Percentiles rank a stretch among this genome's conserved stretches.
Evolutionary conservation across 306 rosid species (phyloP).

Genomic region (Vicia sativa): DNA sequence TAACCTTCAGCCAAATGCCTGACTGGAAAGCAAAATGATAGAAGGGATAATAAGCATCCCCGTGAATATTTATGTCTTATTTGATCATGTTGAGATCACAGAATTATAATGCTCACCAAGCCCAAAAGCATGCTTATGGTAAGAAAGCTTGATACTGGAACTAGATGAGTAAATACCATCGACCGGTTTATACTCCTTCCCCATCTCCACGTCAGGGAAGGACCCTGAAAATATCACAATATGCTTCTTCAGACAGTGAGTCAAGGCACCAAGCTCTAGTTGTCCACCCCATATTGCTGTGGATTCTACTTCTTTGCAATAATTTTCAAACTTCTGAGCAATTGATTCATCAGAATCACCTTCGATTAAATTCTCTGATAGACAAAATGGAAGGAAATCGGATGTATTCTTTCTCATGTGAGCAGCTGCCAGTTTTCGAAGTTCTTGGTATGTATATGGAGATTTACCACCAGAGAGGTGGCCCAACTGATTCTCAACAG

Average conservation of each 20-base stretch:
- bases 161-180: slow-evolving; percentile 38
- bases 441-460: slow-evolving; percentile 71
- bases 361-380: slow-evolving; percentile 61
- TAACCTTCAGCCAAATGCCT: slow-evolving; percentile 40
- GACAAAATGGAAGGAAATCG: slow-evolving; percentile 78
- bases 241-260: slow-evolving; percentile 78
- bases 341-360: slow-evolving; percentile 55
- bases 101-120: slow-evolving; percentile 95
- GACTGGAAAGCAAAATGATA: slow-evolving; percentile 30
- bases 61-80: slow-evolving; percentile 30
- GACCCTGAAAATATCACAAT: slow-evolving; percentile 89
- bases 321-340: slow-evolving; percentile 66
- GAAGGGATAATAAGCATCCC: slow-evolving; percentile 38
- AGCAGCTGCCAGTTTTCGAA: slow-evolving; percentile 77
- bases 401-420: slow-evolving; percentile 74
- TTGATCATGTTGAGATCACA: slow-evolving; percentile 63
- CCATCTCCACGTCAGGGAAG: slow-evolving; percentile 98
- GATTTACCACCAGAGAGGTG: slow-evolving; percentile 59
- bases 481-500: slow-evolving; percentile 78
- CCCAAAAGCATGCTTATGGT: slow-evolving; percentile 93
- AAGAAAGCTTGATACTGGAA: slow-evolving; percentile 75
- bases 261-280: slow-evolving; percentile 89
- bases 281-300: slow-evolving; percentile 99
- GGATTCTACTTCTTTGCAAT: slow-evolving; percentile 85
- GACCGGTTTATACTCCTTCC: slow-evolving; percentile 76